These are phyloP conservation scores for Globisporangium spinosum DNA, from an alignment of 352 stramenopile species.

Conservation along the genomic window DNA sequence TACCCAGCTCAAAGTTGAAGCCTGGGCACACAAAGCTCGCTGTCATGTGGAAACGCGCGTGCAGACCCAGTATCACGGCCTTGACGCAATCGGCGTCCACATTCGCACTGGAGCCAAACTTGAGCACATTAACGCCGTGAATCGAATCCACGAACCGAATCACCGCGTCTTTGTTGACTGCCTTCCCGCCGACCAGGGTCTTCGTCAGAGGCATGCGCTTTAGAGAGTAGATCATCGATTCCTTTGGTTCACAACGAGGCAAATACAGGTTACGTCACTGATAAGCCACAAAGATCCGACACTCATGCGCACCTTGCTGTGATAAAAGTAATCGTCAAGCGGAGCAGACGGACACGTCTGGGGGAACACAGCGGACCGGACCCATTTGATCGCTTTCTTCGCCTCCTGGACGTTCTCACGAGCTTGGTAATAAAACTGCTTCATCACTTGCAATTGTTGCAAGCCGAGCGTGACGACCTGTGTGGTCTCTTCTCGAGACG, in stretches of 20 bases:
- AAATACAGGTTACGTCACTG: not conserved
- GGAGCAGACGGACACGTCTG: not conserved
- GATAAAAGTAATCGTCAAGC: slow-evolving; percentile 4
- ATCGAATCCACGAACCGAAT: slow-evolving; percentile 3
- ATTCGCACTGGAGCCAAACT: not conserved
- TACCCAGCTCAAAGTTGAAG: not conserved
- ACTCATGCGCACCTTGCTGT: slow-evolving; percentile 1
- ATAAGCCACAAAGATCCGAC: not conserved
- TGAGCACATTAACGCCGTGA: not conserved
- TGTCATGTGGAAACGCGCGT: not conserved
- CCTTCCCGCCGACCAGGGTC: not conserved
- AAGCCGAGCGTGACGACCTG: too few species aligned
- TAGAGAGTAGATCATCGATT: not conserved
- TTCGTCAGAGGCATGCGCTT: slow-evolving; percentile 6
- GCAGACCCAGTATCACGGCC: not conserved
- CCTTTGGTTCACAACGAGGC: not conserved
- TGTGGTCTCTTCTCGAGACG: too few species aligned
- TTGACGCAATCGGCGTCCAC: slow-evolving; percentile 7
- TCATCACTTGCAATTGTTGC: too few species aligned
- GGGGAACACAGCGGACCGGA: not conserved
- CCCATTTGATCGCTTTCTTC: not conserved
- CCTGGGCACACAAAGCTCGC: slow-evolving; percentile 8
- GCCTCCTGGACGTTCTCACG: too few species aligned
- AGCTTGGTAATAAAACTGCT: too few species aligned
- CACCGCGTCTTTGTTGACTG: too few species aligned